Evolutionary conservation across 129 eudicot species (phyloP).

Genomic region (Lonicera japonica): DNA sequence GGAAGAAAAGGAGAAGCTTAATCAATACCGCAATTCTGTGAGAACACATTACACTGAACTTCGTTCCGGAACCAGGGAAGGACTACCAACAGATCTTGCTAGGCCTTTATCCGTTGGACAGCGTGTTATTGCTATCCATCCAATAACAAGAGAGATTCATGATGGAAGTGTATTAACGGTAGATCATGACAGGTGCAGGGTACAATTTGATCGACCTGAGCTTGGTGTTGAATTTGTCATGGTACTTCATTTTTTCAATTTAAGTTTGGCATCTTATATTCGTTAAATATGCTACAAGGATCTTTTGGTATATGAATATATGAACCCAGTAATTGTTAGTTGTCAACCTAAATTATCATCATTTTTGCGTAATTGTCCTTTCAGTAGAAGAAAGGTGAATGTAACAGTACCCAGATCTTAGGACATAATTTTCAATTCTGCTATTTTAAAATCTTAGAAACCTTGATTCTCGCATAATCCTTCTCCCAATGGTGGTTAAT

Average conservation of each 20-base stretch:
- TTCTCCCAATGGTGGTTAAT: no score
- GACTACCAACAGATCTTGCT: slow-evolving; percentile 87
- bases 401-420: no score
- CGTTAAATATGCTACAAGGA: not conserved
- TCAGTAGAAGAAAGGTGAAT: no score
- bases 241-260: slow-evolving; percentile 34
- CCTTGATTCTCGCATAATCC: no score
- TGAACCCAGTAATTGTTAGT: no score
- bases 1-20: slow-evolving; percentile 89
- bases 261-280: not conserved
- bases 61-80: slow-evolving; percentile 82
- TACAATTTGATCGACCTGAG: slow-evolving; percentile 81
- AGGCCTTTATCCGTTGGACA: slow-evolving; percentile 89
- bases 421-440: no score
- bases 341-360: no score
- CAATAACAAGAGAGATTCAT: slow-evolving; percentile 78
- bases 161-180: slow-evolving; percentile 87
- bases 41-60: slow-evolving; percentile 83
- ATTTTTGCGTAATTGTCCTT: no score
- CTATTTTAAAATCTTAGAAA: no score
- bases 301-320: not conserved
- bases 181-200: slow-evolving; percentile 68
- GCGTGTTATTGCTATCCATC: slow-evolving; percentile 81
- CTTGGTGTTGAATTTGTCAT: slow-evolving; percentile 77
- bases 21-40: slow-evolving; percentile 77